Conservation (phyloP, 169 alveolate species). For the Babesia ovata region DNA sequence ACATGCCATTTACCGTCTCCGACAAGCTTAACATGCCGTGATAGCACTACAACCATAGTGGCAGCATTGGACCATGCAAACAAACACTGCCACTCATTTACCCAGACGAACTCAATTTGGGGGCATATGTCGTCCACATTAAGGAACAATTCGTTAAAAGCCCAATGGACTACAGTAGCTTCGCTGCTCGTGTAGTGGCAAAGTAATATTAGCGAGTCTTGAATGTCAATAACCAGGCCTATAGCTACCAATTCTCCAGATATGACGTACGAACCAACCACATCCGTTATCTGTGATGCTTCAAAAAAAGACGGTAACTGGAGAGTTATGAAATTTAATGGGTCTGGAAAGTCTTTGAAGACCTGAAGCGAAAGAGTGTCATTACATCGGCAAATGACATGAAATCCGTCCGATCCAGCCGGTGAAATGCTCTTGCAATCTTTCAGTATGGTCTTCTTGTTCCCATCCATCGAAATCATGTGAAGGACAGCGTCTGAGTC, state of each 20-base stretch:
- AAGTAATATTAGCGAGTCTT: conserved; percentile 16
- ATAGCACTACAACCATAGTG: conserved; percentile 40
- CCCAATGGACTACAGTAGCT: conserved; percentile 1
- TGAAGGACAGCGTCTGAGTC: not conserved
- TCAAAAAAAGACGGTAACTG: conserved; percentile 9
- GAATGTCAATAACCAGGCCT: conserved; percentile 20
- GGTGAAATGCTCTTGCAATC: conserved; percentile 11
- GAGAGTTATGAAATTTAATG: not conserved
- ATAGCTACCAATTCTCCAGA: conserved; percentile 3
- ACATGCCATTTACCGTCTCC: conserved; percentile 33
- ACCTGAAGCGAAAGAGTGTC: not conserved
- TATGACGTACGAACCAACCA: conserved; percentile 33
- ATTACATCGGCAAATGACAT: not conserved
- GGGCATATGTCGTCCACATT: not conserved
- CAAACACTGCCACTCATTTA: conserved; percentile 33
- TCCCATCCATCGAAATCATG: conserved; percentile 3
- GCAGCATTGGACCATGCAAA: conserved; percentile 44
- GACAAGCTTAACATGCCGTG: conserved; percentile 24
- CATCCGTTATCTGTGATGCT: not conserved
- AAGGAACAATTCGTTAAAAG: conserved; percentile 26
- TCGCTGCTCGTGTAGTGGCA: not conserved
- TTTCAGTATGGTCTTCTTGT: not conserved
- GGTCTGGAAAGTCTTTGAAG: conserved; percentile 12
- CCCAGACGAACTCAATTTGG: conserved; percentile 24
- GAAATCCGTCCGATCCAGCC: conserved; percentile 4